phyloP scores from a whole-genome alignment of 495 filamentous ascomycete genomes.

The Margaritispora aquatica region DNA sequence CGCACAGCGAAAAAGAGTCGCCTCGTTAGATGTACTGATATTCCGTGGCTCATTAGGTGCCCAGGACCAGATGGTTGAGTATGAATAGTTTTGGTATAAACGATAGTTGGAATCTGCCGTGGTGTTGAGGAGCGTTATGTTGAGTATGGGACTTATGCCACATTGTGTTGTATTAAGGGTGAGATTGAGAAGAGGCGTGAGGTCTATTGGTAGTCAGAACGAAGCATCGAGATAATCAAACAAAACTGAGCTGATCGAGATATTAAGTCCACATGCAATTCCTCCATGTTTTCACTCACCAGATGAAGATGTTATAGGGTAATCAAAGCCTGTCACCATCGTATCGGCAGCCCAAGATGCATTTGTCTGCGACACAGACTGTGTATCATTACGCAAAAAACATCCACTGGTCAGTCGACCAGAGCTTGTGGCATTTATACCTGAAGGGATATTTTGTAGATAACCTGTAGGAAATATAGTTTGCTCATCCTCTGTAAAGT shows the following conservation, averaged over 20 bases:
- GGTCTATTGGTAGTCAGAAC: constrained; percentile 14
- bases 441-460: constrained; percentile 11
- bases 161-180: constrained; percentile 44
- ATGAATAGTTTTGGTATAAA: constrained; percentile 45
- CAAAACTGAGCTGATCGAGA: not conserved
- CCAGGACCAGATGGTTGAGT: constrained; percentile 54
- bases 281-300: constrained; percentile 12
- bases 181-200: constrained; percentile 26
- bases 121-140: constrained; percentile 42
- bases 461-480: constrained; percentile 19
- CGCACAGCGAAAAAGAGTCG: constrained; percentile 43
- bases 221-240: not conserved
- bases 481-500: constrained; percentile 33
- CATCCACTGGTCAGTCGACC: constrained; percentile 45
- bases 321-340: constrained; percentile 26
- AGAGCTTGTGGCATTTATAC: constrained; percentile 19
- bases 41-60: constrained; percentile 46
- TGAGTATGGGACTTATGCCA: constrained; percentile 52
- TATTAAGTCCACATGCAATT: not conserved
- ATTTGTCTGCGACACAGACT: constrained; percentile 39
- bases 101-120: constrained; percentile 41
- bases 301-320: constrained; percentile 21
- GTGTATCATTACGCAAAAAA: constrained; percentile 36
- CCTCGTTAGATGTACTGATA: constrained; percentile 24
- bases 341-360: constrained; percentile 50